Evolutionary conservation across 768 basidiomycete genomes (phyloP), one percentile per base, ranked within the genome.

Genomic region (Gyrodon lividus): DNA sequence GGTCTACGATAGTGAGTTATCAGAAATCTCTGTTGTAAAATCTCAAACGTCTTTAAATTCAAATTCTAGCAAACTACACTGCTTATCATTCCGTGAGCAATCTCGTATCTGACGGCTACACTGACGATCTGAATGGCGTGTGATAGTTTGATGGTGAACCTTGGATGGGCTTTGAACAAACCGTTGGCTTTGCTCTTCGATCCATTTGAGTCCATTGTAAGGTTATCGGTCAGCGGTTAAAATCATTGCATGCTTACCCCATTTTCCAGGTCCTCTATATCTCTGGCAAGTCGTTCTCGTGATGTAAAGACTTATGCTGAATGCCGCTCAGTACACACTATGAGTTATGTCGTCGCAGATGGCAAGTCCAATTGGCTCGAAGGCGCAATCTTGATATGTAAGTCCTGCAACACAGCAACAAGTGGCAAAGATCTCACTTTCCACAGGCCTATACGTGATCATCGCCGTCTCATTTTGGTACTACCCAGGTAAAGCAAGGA

Each of bases 311-410:
- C 45, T 12, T 34, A 13, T 43, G 16, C 51, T 62, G 30, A 61
- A 9, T 34, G 26, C n/a, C 31, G 50, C 23, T 56, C 19, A 86
- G 86, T 92, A n/a, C 73, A 91, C 54, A 89, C 89, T 12, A 87
- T 93, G 69, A 89, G 87, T 61, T 86, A 89, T 58, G 85, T 87
- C 17, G 81, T 92, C 1, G 77, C 83, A 47, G 91, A 94, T 61
- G 90, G 88, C 9, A 85, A 86, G 62, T 86, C 83, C 16, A 92
- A 91, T 64, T 94, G 91, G 82, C 73, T 93, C 14, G 90, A 93
- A 63, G 91, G 90, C 3, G 74, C 78, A 60, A 80, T 84, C 51
- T 60, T 92, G 20, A 85, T 88, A 75, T 80, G 84, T 83, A 67
- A 55, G 80, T 72, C 17, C 46, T n/a, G 13, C 35, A 3, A 13